These are phyloP conservation scores for Chrysanthemum lavandulifolium DNA, from an alignment of 129 eudicot genomes.

Conservation along the genomic window DNA sequence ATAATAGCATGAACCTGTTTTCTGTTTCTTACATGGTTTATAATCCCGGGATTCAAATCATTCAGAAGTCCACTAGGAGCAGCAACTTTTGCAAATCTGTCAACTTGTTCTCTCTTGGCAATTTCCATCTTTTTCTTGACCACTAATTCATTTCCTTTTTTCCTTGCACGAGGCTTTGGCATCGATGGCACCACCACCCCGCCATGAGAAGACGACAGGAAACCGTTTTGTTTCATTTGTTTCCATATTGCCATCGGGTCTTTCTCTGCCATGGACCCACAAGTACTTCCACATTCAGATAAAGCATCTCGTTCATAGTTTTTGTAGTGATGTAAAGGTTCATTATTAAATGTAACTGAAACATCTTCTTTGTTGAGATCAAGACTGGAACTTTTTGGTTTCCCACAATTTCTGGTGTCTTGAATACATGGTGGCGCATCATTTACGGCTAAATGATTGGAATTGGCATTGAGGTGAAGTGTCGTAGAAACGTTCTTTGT, in stretches of 20 bases:
- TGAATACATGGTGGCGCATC: slow-evolving; percentile 18
- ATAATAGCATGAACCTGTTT: slow-evolving; percentile 93
- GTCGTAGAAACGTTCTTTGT: slow-evolving; percentile 25
- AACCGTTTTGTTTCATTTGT: slow-evolving; percentile 85
- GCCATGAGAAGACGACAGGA: slow-evolving; percentile 57
- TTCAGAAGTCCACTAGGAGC: slow-evolving; percentile 93
- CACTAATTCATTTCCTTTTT: slow-evolving; percentile 45
- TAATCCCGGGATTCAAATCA: slow-evolving; percentile 87
- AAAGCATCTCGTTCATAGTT: slow-evolving; percentile 39
- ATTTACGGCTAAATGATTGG: slow-evolving; percentile 14
- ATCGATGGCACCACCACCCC: slow-evolving; percentile 49
- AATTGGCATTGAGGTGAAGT: slow-evolving; percentile 52
- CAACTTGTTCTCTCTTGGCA: slow-evolving; percentile 80
- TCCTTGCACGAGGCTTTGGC: slow-evolving; percentile 64
- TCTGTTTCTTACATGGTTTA: slow-evolving; percentile 89
- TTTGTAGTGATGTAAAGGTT: slow-evolving; percentile 39
- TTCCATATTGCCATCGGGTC: slow-evolving; percentile 74
- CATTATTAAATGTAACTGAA: slow-evolving; percentile 45
- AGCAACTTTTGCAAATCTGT: slow-evolving; percentile 81
- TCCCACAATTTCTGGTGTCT: slow-evolving; percentile 11
- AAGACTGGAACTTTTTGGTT: slow-evolving; percentile 34
- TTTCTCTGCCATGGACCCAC: slow-evolving; percentile 49
- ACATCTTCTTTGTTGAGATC: slow-evolving; percentile 64
- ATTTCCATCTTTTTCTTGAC: slow-evolving; percentile 72
- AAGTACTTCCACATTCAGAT: slow-evolving; percentile 70